A percentile compares a stretch with the other conserved stretches of the same genome.
phyloP scores from a whole-genome alignment of 495 filamentous ascomycete species.

The Lasiosphaeria miniovina region DNA sequence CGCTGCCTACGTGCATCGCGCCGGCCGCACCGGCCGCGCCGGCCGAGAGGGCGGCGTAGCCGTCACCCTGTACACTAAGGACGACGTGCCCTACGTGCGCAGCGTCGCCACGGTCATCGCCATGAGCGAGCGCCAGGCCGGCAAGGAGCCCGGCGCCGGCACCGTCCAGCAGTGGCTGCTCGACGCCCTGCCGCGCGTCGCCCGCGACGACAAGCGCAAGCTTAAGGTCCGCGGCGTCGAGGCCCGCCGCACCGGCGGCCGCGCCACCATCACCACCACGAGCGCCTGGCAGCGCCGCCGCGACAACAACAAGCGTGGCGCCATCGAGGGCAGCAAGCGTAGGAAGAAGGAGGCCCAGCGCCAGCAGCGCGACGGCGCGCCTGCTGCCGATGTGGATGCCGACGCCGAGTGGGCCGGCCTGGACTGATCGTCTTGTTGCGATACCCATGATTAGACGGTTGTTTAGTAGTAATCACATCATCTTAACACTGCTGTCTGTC shows the following conservation, averaged over 20 bases:
- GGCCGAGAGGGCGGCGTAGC: constrained; percentile 87
- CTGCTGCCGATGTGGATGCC: constrained; percentile 31
- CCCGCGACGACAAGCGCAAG: constrained; percentile 76
- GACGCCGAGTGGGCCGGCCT: constrained; percentile 65
- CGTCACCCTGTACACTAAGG: constrained; percentile 91
- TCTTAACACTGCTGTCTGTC: no score
- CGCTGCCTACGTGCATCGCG: constrained; percentile 88
- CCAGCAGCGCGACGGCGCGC: constrained; percentile 24
- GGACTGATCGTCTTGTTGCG: constrained; percentile 27
- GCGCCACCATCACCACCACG: constrained; percentile 79
- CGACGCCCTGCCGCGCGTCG: constrained; percentile 76
- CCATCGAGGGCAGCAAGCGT: constrained; percentile 67
- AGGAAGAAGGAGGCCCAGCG: constrained; percentile 45
- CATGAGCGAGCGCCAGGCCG: constrained; percentile 67
- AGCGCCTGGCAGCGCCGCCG: constrained; percentile 79
- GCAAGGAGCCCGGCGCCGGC: constrained; percentile 30
- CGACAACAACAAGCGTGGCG: constrained; percentile 73
- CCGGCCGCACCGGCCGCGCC: constrained; percentile 85
- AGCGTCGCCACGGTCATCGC: constrained; percentile 90
- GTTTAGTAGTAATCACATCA: no score
- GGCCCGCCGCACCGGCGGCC: constrained; percentile 53
- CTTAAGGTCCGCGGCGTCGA: constrained; percentile 82
- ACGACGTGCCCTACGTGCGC: constrained; percentile 87
- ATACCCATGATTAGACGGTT: no score
- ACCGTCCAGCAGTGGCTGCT: constrained; percentile 81